A percentile compares a stretch with the other conserved stretches of the same genome.
Conservation (phyloP, 495 filamentous ascomycete genomes). For the Jackrogersella minutella region DNA sequence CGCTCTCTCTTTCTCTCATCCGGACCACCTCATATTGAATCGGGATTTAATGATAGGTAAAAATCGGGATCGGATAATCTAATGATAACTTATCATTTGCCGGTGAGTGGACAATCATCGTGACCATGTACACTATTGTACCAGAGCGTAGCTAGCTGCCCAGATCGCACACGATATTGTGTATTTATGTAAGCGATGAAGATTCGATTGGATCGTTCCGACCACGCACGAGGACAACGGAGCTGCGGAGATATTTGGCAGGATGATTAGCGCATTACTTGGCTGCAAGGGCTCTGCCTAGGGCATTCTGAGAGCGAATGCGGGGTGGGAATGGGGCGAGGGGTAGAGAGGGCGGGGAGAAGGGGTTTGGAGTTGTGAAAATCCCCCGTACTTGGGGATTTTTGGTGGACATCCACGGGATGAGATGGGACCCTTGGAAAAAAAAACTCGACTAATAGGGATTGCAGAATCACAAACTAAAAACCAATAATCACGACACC, state of each 20-base stretch:
- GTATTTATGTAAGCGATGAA: conserved; percentile 15
- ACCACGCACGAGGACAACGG: conserved; percentile 33
- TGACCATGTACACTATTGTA: background rate
- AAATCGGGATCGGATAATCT: conserved; percentile 2
- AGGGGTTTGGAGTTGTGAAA: conserved; percentile 7
- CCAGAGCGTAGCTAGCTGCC: background rate
- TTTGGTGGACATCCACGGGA: conserved; percentile 13
- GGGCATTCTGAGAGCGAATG: conserved; percentile 18
- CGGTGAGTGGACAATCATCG: background rate
- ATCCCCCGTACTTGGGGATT: conserved; percentile 22
- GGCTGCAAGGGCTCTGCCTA: conserved; percentile 25
- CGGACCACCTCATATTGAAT: background rate
- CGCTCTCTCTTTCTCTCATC: background rate
- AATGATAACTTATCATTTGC: conserved; percentile 6
- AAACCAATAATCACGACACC: conserved; percentile 22
- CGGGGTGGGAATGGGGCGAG: conserved; percentile 32
- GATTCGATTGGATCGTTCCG: conserved; percentile 11
- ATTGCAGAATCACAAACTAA: conserved; percentile 24
- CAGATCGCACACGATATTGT: too few relatives aligned
- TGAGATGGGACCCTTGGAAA: background rate
- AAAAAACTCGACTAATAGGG: conserved; percentile 29
- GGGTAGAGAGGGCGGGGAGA: conserved; percentile 3
- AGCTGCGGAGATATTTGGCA: conserved; percentile 37
- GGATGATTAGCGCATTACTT: conserved; percentile 28
- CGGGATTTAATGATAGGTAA: background rate